Evolutionary conservation across 345 rosid genomes (phyloP), one percentile per base, ranked within the genome.

Genomic region (Salix purpurea): DNA sequence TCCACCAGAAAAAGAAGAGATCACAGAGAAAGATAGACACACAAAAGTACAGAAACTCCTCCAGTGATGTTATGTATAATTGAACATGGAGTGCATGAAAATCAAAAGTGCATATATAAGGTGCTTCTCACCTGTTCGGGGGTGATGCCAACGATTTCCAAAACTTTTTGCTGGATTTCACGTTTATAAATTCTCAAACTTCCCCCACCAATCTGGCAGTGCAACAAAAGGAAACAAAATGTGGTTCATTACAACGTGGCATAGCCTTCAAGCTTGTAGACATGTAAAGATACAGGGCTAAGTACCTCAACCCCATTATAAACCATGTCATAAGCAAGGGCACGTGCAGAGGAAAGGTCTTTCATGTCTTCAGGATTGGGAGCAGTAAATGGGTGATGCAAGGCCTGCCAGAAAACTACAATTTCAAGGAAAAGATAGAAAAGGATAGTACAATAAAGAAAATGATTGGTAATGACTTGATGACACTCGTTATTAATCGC

Each of bases 331-430:
- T 93, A 96, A 40, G 99, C 97, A 44, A 93, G 91, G 79, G 99
- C 97, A 74, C 92, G 91, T 28, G 99, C 99, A 79, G 96, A 84
- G 73, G 97, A 84, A 73, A 93, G 91, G 84, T 92, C 88, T 74
- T 84, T 88, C 82, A 91, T 87, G 81, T 96, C 97, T 85, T 93
- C 96, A 68, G 97, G 97, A 73, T 88, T 88, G 61, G 99, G 97
- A 54, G 99, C 99, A 68, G 99, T 93, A 74, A 96, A 96, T 69
- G 99, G 99, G 81, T 93, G 99, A 82, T 96, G 99, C 87, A 93
- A 84, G 52, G 99, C 89, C 99, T 93, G 78, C 74, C 88, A 77
- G 37, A 67, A 60, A 73, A 67, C 52, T 52, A 67, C 36, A 15
- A 71, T 67, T 48, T 42, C 80, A 72, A 26, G 34, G 67, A 77